Conservation (phyloP, 441 rosid genomes). For the Adansonia grandidieri region DNA sequence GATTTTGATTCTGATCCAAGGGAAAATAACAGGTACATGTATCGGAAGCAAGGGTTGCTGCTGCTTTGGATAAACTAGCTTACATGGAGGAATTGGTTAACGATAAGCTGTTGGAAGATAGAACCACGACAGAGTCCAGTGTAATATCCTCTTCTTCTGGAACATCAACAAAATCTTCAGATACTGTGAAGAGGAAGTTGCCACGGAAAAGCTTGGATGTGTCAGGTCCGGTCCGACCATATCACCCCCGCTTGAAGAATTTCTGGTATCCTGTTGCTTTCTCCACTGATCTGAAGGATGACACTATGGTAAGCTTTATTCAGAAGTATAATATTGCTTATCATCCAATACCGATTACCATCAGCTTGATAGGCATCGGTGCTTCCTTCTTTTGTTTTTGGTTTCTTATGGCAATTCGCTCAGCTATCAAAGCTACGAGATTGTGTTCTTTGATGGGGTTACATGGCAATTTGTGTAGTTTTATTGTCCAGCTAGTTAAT, state of each 20-base stretch:
- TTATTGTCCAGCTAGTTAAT: slow-evolving; percentile 7
- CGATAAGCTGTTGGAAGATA: slow-evolving; percentile 76
- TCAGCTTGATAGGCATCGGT: neutral
- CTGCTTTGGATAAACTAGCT: slow-evolving; percentile 91
- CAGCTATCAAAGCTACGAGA: neutral
- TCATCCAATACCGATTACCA: neutral
- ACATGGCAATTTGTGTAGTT: neutral
- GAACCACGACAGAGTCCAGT: slow-evolving; percentile 45
- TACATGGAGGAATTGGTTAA: slow-evolving; percentile 88
- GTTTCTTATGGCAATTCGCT: neutral
- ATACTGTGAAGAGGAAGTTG: slow-evolving; percentile 42
- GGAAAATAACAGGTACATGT: slow-evolving; percentile 73
- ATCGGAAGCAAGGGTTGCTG: slow-evolving; percentile 88
- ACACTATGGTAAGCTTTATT: slow-evolving; percentile 74
- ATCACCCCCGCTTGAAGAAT: slow-evolving; percentile 70
- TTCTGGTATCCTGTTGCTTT: slow-evolving; percentile 97
- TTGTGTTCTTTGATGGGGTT: neutral
- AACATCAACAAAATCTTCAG: slow-evolving; percentile 46
- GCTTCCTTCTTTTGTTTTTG: neutral
- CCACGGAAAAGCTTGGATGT: slow-evolving; percentile 74
- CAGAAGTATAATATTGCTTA: neutral
- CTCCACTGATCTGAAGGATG: slow-evolving; percentile 78
- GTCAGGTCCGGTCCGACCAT: slow-evolving; percentile 87
- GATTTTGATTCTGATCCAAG: slow-evolving; percentile 29
- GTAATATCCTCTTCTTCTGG: slow-evolving; percentile 53